phyloP scores from a whole-genome alignment of 2,329 filamentous ascomycete species.

The Pestalotiopsis sp. region DNA sequence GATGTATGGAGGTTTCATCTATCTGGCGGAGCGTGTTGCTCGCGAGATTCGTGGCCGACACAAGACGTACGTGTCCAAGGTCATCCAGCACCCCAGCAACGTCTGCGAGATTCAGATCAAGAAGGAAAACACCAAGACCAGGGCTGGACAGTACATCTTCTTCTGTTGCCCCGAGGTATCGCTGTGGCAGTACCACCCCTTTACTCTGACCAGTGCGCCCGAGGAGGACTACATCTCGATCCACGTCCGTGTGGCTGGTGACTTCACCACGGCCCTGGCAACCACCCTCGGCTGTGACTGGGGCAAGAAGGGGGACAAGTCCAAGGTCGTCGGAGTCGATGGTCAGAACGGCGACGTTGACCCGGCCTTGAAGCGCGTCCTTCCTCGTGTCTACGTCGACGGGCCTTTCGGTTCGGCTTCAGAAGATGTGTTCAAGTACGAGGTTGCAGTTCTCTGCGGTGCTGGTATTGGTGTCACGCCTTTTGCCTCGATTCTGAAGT shows the following conservation, averaged over 20 bases:
- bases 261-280: conserved; percentile 75
- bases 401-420: conserved; percentile 86
- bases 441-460: conserved; percentile 77
- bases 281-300: conserved; percentile 76
- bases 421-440: conserved; percentile 89
- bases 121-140: conserved; percentile 82
- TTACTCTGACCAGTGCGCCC: conserved; percentile 82
- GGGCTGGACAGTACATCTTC: conserved; percentile 86
- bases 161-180: conserved; percentile 85
- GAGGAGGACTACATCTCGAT: conserved; percentile 91
- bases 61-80: conserved; percentile 86
- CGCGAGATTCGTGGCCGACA: conserved; percentile 79
- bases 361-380: conserved; percentile 70
- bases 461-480: conserved; percentile 87
- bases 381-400: conserved; percentile 81
- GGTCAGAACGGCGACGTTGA: conserved; percentile 63
- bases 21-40: conserved; percentile 77
- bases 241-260: conserved; percentile 80
- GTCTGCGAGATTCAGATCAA: conserved; percentile 92
- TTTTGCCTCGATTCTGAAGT: conserved; percentile 85
- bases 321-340: conserved; percentile 71
- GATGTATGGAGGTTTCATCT: conserved; percentile 82
- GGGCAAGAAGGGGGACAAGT: conserved; percentile 57
- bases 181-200: conserved; percentile 87
- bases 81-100: conserved; percentile 86